Evolutionary conservation across 768 basidiomycete species (phyloP).

Genomic region (Hydnomerulius pinastri): DNA sequence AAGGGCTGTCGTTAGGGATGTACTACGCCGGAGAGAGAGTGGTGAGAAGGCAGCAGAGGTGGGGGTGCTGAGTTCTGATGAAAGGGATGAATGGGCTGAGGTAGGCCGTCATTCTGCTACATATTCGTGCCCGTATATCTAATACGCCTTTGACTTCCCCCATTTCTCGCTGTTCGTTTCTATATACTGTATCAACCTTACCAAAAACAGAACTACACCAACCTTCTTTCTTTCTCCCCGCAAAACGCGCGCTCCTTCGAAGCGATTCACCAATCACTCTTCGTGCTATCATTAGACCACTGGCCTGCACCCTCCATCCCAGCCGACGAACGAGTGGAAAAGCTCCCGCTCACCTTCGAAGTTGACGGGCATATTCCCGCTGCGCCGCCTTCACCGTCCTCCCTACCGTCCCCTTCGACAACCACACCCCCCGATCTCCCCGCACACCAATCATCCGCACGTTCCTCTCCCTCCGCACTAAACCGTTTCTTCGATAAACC

Average conservation of each 20-base stretch:
- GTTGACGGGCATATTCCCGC: constrained; percentile 12
- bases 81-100: constrained; percentile 79
- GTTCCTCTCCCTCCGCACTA: constrained; percentile 61
- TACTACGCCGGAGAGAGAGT: constrained; percentile 43
- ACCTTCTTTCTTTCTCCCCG: constrained; percentile 67
- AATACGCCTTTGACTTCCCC: not conserved
- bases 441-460: constrained; percentile 74
- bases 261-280: constrained; percentile 70
- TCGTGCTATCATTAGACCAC: constrained; percentile 81
- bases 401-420: constrained; percentile 2
- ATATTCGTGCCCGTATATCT: not conserved
- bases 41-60: constrained; percentile 65
- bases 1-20: constrained; percentile 56
- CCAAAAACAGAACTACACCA: constrained; percentile 63
- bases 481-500: constrained; percentile 95
- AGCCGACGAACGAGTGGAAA: constrained; percentile 16
- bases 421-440: constrained; percentile 43
- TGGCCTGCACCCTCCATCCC: constrained; percentile 45
- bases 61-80: constrained; percentile 75
- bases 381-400: constrained; percentile 7
- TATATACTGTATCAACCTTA: not conserved
- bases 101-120: constrained; percentile 40
- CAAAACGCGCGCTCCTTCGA: constrained; percentile 61
- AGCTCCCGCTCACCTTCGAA: constrained; percentile 38
- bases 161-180: not conserved